Conservation (phyloP, 2,329 filamentous ascomycete genomes). For the Blastomyces silverae region DNA sequence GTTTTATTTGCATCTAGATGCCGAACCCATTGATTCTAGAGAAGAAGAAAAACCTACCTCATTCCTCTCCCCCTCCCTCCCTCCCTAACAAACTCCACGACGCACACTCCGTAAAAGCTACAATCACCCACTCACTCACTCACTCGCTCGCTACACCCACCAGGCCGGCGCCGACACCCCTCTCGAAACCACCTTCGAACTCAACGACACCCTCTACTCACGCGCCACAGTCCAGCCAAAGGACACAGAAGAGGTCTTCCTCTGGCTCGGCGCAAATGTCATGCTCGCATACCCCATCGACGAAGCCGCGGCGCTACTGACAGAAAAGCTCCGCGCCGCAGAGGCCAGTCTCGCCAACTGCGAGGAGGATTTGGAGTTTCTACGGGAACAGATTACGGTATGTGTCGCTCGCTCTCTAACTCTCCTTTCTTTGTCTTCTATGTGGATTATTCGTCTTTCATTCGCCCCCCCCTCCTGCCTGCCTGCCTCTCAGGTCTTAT, state of each 20-base stretch:
- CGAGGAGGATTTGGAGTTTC: slow-evolving; percentile 91
- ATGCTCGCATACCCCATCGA: slow-evolving; percentile 92
- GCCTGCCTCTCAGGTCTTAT: too few relatives aligned
- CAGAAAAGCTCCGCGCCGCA: slow-evolving; percentile 69
- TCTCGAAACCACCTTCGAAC: slow-evolving; percentile 87
- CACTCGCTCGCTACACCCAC: background rate
- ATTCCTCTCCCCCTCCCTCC: background rate
- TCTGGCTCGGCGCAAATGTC: slow-evolving; percentile 98
- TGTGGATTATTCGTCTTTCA: background rate
- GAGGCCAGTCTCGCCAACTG: slow-evolving; percentile 77
- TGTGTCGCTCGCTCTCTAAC: slow-evolving; percentile 29
- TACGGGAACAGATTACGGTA: slow-evolving; percentile 94
- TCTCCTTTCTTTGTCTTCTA: background rate
- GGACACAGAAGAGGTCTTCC: slow-evolving; percentile 71
- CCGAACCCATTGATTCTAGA: too few relatives aligned
- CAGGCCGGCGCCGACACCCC: slow-evolving; percentile 44
- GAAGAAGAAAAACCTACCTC: too few relatives aligned
- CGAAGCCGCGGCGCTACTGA: slow-evolving; percentile 74
- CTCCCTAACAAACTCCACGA: background rate
- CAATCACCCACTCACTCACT: background rate
- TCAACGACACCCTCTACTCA: slow-evolving; percentile 92
- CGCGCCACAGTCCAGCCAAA: slow-evolving; percentile 76
- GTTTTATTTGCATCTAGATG: too few relatives aligned
- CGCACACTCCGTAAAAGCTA: background rate
- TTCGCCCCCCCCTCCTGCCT: background rate